Evolutionary conservation across 768 basidiomycete genomes (phyloP).

Genomic region (Pleurotus djamor): DNA sequence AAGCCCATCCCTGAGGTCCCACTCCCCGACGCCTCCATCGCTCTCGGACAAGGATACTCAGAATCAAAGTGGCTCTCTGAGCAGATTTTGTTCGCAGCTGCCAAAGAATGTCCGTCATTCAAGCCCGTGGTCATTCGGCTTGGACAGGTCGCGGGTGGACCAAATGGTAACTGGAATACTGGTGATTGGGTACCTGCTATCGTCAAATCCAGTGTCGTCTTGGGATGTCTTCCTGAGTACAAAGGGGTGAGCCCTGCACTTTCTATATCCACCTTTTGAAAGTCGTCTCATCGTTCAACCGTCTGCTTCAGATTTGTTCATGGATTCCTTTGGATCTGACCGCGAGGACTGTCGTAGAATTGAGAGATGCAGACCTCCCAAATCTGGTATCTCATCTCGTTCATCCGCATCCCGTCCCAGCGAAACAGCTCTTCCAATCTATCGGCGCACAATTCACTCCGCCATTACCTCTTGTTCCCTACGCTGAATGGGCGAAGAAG

Average conservation of each 20-base stretch:
- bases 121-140: slow-evolving; percentile 27
- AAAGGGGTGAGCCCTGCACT: slow-evolving; percentile 18
- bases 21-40: not conserved
- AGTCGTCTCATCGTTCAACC: not conserved
- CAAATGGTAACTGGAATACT: slow-evolving; percentile 33
- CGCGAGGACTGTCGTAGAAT: slow-evolving; percentile 15
- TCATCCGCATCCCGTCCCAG: slow-evolving; percentile 15
- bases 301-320: slow-evolving; percentile 8
- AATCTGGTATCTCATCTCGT: slow-evolving; percentile 12
- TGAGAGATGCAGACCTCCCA: slow-evolving; percentile 7
- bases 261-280: not conserved
- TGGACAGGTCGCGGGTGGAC: slow-evolving; percentile 32
- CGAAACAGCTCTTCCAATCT: slow-evolving; percentile 10
- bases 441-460: slow-evolving; percentile 11
- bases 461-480: slow-evolving; percentile 15
- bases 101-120: slow-evolving; percentile 12
- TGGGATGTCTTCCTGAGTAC: slow-evolving; percentile 26
- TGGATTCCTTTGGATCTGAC: slow-evolving; percentile 22
- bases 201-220: slow-evolving; percentile 26
- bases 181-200: slow-evolving; percentile 34
- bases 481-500: slow-evolving; percentile 15
- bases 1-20: not conserved
- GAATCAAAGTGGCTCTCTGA: slow-evolving; percentile 4
- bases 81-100: slow-evolving; percentile 20
- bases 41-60: slow-evolving; percentile 5